phyloP scores from a whole-genome alignment of 345 rosid genomes.

The Citrus maxima region DNA sequence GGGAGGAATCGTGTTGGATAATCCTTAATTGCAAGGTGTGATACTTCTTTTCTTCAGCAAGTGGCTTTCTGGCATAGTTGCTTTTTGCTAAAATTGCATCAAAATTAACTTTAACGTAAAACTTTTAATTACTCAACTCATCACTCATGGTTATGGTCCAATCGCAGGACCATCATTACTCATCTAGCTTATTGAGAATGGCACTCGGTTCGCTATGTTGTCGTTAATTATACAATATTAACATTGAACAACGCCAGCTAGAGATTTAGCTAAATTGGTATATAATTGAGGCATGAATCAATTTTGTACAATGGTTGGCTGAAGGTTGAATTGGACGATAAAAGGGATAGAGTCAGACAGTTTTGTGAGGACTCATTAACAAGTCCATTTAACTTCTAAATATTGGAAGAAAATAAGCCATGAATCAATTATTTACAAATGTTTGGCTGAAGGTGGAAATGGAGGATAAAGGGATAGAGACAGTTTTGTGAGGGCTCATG shows the following conservation, averaged over 20 bases:
- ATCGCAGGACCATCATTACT: too few species aligned
- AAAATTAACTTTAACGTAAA: neutral
- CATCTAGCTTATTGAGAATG: neutral
- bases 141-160: too few species aligned
- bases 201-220: neutral
- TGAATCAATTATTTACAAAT: neutral
- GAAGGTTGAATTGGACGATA: neutral
- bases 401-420: neutral
- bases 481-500: neutral
- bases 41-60: slow-evolving; percentile 9
- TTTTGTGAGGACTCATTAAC: too few species aligned
- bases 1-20: slow-evolving; percentile 14
- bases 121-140: neutral
- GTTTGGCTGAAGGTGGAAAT: neutral
- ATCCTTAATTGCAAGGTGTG: slow-evolving; percentile 12
- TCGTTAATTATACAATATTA: neutral
- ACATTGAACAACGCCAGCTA: neutral
- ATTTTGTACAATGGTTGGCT: too few species aligned
- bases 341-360: neutral
- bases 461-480: neutral
- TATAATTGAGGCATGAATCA: neutral
- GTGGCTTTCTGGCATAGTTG: slow-evolving; percentile 7
- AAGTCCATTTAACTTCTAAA: too few species aligned
- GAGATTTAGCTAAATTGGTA: neutral
- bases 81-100: neutral